Conservation (phyloP, 164 flowering plant genomes). For the Taxillus chinensis region DNA sequence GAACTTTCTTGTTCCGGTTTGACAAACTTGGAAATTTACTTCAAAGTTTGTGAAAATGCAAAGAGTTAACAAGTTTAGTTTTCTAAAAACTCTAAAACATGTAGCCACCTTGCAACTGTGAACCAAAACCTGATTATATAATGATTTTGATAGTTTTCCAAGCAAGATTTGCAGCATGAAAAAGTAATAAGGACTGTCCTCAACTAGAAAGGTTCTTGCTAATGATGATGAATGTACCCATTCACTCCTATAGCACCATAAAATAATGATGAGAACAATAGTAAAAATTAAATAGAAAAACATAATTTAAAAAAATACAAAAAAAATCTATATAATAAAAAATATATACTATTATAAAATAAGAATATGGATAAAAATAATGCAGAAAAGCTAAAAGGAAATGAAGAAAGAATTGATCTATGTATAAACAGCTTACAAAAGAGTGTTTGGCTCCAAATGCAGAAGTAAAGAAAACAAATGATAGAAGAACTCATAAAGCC, state of each 20-base stretch:
- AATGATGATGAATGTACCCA: constrained; percentile 61
- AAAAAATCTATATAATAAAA: too few species aligned
- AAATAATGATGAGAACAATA: too few species aligned
- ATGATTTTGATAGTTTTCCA: constrained; percentile 69
- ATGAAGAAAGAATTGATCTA: too few species aligned
- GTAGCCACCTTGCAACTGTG: constrained; percentile 2
- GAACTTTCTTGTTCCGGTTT: constrained; percentile 76
- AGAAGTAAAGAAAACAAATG: constrained; percentile 82
- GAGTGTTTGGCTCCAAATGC: constrained; percentile 87
- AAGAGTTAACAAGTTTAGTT: constrained; percentile 6
- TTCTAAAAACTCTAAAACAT: not conserved
- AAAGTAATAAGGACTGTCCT: constrained; percentile 87
- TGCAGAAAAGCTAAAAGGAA: not conserved
- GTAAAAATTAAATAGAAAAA: too few species aligned
- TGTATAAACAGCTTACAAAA: constrained; percentile 67
- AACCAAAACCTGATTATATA: constrained; percentile 65
- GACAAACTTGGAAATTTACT: constrained; percentile 85
- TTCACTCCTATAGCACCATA: constrained; percentile 57
- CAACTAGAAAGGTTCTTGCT: constrained; percentile 90
- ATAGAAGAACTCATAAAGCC: constrained; percentile 94
- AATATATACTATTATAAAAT: too few species aligned
- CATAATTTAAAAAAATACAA: too few species aligned
- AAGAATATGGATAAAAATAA: too few species aligned
- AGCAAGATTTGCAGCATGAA: constrained; percentile 91
- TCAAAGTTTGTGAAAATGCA: constrained; percentile 61